A percentile compares a stretch with the other conserved stretches of the same genome.
These are phyloP conservation scores for Ochromonadaceae sp. DNA, from an alignment of 352 stramenopile species.

Conservation along the genomic window DNA sequence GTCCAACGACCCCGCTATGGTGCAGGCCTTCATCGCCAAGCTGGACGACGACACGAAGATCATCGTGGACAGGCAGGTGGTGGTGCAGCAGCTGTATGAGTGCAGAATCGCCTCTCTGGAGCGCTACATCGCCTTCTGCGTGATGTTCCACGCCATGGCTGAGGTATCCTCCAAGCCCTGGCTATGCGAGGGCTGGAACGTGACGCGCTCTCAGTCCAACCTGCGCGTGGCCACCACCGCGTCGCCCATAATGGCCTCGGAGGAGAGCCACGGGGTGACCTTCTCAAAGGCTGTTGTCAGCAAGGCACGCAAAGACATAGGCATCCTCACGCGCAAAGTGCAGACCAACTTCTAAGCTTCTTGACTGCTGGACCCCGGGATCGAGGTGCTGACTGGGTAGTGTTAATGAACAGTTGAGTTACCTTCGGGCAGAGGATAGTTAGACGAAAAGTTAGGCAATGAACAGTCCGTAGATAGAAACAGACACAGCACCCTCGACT, in stretches of 20 bases:
- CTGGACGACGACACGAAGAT: neutral
- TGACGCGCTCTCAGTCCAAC: conserved; percentile 16
- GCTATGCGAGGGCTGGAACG: conserved; percentile 11
- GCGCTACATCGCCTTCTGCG: conserved; percentile 22
- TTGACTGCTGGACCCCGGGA: too few relatives aligned
- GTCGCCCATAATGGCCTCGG: neutral
- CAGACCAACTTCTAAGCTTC: too few relatives aligned
- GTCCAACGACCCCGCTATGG: neutral
- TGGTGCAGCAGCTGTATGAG: conserved; percentile 24
- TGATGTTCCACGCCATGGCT: conserved; percentile 23
- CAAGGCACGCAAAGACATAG: too few relatives aligned
- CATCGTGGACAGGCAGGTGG: conserved; percentile 5
- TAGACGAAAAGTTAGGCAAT: too few relatives aligned
- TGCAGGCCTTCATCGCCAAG: conserved; percentile 2
- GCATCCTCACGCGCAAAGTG: too few relatives aligned
- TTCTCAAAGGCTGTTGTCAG: too few relatives aligned
- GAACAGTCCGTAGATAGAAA: too few relatives aligned
- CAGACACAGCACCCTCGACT: too few relatives aligned
- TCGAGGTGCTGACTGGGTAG: too few relatives aligned
- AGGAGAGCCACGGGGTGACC: neutral
- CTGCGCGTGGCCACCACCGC: conserved; percentile 24
- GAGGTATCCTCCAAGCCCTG: conserved; percentile 11
- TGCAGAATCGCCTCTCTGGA: conserved; percentile 19
- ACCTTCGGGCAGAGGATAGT: too few relatives aligned
- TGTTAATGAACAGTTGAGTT: too few relatives aligned